phyloP scores from a whole-genome alignment of 202 grass and related monocot genomes.

The Panicum virgatum region DNA sequence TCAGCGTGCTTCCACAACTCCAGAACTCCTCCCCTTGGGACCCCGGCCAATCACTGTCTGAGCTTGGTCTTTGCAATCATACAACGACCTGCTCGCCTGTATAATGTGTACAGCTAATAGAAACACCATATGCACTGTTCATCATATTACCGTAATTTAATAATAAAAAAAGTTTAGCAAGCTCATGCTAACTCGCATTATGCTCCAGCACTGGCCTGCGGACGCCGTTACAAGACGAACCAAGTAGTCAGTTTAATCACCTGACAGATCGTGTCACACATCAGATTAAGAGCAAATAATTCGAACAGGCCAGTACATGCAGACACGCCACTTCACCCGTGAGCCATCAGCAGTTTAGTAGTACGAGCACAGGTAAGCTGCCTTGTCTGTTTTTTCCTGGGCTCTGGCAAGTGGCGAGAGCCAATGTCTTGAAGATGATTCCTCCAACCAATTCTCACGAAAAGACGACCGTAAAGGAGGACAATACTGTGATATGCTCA shows the following conservation, averaged over 20 bases:
- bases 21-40: not conserved
- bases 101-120: not conserved
- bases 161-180: not conserved
- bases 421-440: conserved; percentile 22
- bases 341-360: conserved; percentile 18
- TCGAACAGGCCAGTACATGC: not conserved
- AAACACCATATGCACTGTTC: not conserved
- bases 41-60: not conserved
- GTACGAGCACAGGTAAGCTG: conserved; percentile 28
- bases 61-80: conserved; percentile 4
- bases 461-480: conserved; percentile 46
- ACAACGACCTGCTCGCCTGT: not conserved
- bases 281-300: conserved; percentile 1
- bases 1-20: not conserved
- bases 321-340: conserved; percentile 28
- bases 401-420: conserved; percentile 20
- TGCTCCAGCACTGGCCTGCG: not conserved
- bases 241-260: not conserved
- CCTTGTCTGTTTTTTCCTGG: not conserved
- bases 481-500: conserved; percentile 41
- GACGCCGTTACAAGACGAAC: not conserved
- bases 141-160: not conserved
- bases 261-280: not conserved
- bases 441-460: conserved; percentile 58
- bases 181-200: not conserved